These are phyloP conservation scores for Phlegmacium glaucopus DNA, from an alignment of 768 basidiomycete species.

Conservation along the genomic window DNA sequence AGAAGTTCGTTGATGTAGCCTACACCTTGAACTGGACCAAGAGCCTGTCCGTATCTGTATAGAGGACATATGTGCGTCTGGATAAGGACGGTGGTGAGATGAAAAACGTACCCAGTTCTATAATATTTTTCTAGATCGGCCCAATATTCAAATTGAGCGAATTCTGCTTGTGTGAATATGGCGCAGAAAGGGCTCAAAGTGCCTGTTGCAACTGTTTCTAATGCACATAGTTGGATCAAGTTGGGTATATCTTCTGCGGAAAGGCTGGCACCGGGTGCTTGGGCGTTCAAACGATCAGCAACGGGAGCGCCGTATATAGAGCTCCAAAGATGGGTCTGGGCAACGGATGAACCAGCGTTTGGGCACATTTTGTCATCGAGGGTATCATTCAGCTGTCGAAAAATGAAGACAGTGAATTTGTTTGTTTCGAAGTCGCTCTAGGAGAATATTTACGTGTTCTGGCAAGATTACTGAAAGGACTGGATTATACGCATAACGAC, in stretches of 20 bases:
- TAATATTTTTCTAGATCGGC: slow-evolving; percentile 80
- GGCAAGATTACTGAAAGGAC: slow-evolving; percentile 53
- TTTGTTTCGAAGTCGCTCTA: neutral
- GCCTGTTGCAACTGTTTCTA: slow-evolving; percentile 63
- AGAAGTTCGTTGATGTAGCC: slow-evolving; percentile 90
- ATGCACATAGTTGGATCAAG: slow-evolving; percentile 75
- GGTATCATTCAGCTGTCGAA: slow-evolving; percentile 55
- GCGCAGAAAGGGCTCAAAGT: slow-evolving; percentile 63
- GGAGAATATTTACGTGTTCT: slow-evolving; percentile 41
- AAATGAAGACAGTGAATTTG: neutral
- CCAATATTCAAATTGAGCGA: slow-evolving; percentile 62
- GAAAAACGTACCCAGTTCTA: slow-evolving; percentile 54
- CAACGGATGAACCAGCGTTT: slow-evolving; percentile 42
- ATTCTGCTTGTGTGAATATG: slow-evolving; percentile 66
- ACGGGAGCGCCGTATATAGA: slow-evolving; percentile 52
- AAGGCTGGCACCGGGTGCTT: slow-evolving; percentile 62
- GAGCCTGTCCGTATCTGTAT: slow-evolving; percentile 60
- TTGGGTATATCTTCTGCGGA: slow-evolving; percentile 48
- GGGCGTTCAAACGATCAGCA: slow-evolving; percentile 53
- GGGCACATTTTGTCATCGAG: slow-evolving; percentile 67
- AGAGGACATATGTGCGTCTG: neutral
- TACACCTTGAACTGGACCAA: slow-evolving; percentile 79
- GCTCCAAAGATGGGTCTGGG: slow-evolving; percentile 52
- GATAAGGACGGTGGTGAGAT: neutral
- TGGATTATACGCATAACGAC: slow-evolving; percentile 41